These are phyloP conservation scores for Beauveria sp. DNA, from an alignment of 2,329 filamentous ascomycete species.

Conservation along the genomic window DNA sequence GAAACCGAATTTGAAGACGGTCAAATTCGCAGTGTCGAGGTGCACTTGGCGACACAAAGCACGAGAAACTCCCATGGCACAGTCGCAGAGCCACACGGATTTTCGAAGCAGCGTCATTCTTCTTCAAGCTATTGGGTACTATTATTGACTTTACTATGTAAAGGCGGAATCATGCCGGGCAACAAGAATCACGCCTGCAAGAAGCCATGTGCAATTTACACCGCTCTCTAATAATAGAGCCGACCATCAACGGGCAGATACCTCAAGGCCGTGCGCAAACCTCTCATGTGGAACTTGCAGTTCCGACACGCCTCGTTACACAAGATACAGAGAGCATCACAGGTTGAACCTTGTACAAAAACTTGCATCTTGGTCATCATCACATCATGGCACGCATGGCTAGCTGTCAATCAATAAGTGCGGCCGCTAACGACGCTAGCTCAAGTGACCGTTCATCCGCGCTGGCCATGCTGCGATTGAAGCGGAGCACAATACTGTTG, in stretches of 20 bases:
- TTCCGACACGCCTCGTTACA: neutral
- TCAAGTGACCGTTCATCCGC: neutral
- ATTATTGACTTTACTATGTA: too few species aligned
- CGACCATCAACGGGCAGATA: neutral
- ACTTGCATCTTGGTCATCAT: neutral
- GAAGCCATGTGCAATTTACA: neutral
- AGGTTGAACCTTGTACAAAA: neutral
- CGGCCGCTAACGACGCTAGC: neutral
- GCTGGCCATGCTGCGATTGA: neutral
- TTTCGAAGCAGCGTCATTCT: neutral
- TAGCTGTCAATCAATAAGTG: neutral
- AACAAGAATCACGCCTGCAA: neutral
- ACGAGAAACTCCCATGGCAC: too few species aligned
- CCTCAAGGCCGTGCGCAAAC: neutral
- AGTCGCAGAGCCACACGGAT: neutral
- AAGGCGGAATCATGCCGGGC: neutral
- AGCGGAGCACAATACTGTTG: neutral
- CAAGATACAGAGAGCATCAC: neutral
- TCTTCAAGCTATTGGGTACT: too few species aligned
- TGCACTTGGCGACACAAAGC: too few species aligned
- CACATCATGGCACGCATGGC: neutral
- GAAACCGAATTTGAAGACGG: neutral
- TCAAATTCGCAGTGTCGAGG: neutral
- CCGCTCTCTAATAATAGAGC: neutral
- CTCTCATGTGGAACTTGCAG: neutral